phyloP scores from a whole-genome alignment of 495 filamentous ascomycete species.

The Geopyxis carbonaria region DNA sequence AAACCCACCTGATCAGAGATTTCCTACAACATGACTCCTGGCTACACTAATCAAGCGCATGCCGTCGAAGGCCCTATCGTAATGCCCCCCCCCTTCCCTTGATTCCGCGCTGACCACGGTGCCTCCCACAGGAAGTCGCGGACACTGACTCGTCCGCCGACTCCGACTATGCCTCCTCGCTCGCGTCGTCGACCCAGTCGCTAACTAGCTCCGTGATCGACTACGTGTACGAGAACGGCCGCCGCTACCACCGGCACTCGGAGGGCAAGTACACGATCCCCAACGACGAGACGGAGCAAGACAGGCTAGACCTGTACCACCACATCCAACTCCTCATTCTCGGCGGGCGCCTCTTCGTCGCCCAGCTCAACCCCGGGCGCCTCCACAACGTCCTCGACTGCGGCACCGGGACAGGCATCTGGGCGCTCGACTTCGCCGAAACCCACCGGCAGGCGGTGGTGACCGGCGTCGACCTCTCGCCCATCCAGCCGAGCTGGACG shows the following conservation, averaged over 20 bases:
- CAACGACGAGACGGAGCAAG: slow-evolving; percentile 33
- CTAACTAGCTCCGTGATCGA: slow-evolving; percentile 36
- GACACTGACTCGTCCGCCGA: no score
- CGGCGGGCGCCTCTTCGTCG: not conserved
- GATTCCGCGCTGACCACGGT: no score
- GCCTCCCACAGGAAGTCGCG: no score
- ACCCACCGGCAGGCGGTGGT: slow-evolving; percentile 28
- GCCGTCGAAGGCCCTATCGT: no score
- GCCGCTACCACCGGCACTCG: slow-evolving; percentile 41
- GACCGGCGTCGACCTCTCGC: slow-evolving; percentile 46
- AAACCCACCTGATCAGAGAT: no score
- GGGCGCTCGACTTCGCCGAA: slow-evolving; percentile 36
- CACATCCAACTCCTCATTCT: slow-evolving; percentile 38
- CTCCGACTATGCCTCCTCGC: no score
- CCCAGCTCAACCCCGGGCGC: not conserved
- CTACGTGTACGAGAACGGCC: slow-evolving; percentile 47
- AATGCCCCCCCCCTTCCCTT: no score
- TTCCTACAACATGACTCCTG: no score
- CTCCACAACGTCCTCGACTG: slow-evolving; percentile 11
- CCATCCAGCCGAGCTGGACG: slow-evolving; percentile 44
- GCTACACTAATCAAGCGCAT: no score
- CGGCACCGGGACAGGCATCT: slow-evolving; percentile 25
- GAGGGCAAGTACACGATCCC: slow-evolving; percentile 37
- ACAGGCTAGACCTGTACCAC: slow-evolving; percentile 36
- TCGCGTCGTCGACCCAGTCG: no score